A percentile compares a stretch with the other conserved stretches of the same genome.
phyloP scores from a whole-genome alignment of 2,329 filamentous ascomycete species.

The Apiospora marii region DNA sequence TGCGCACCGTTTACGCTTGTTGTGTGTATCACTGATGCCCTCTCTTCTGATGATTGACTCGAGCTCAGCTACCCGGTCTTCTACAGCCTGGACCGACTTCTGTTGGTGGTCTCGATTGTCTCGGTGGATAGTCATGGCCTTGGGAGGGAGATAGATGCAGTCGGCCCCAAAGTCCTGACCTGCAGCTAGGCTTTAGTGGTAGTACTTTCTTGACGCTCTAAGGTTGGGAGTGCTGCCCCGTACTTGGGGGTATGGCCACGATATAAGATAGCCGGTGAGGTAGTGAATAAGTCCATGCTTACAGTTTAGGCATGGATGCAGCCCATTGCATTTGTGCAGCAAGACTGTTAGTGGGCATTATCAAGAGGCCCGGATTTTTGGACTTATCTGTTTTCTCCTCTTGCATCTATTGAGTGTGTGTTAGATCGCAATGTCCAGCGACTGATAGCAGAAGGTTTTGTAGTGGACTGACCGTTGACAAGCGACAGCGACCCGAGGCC shows the following conservation, averaged over 20 bases:
- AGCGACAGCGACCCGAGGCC: slow-evolving; percentile 33
- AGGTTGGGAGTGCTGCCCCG: neutral
- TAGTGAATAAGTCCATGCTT: neutral
- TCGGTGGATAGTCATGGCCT: slow-evolving; percentile 44
- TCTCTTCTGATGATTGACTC: slow-evolving; percentile 30
- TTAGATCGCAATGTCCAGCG: neutral
- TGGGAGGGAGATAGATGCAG: slow-evolving; percentile 46
- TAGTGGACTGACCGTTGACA: slow-evolving; percentile 26
- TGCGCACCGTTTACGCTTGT: slow-evolving; percentile 18
- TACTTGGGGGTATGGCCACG: neutral
- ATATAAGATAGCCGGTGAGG: neutral
- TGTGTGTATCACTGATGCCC: slow-evolving; percentile 24
- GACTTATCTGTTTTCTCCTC: slow-evolving; percentile 33
- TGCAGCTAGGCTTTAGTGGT: slow-evolving; percentile 15
- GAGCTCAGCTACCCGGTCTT: slow-evolving; percentile 33
- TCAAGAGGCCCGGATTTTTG: neutral
- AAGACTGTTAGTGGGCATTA: neutral
- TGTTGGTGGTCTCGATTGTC: slow-evolving; percentile 34
- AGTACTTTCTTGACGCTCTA: neutral
- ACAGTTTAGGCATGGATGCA: slow-evolving; percentile 25
- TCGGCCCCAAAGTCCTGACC: slow-evolving; percentile 35
- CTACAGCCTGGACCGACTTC: slow-evolving; percentile 29
- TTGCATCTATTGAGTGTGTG: slow-evolving; percentile 26
- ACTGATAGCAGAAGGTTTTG: neutral
- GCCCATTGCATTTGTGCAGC: slow-evolving; percentile 30